Evolutionary conservation across 768 basidiomycete genomes (phyloP).

Genomic region (Boletus pseudopeckii): DNA sequence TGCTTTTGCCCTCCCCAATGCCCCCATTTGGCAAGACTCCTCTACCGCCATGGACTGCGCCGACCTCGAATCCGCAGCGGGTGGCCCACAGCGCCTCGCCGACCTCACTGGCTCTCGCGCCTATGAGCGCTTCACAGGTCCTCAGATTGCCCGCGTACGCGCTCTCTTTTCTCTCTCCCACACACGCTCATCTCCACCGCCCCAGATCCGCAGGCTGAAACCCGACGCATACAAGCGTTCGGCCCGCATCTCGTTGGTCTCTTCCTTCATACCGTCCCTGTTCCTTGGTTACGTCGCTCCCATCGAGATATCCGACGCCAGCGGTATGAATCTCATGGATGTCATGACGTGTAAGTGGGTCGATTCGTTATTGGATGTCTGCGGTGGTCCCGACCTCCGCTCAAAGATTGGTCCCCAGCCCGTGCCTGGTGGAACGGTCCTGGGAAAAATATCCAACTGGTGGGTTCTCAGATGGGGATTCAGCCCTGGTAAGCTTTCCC

Average conservation of each 20-base stretch:
- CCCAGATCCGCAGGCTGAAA: background rate
- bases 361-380: background rate
- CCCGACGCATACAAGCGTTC: background rate
- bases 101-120: conserved; percentile 4
- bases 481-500: background rate
- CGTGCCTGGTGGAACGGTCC: conserved; percentile 1
- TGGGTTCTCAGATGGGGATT: conserved; percentile 6
- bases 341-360: background rate
- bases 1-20: background rate
- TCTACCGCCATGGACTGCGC: background rate
- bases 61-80: background rate
- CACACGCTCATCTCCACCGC: background rate
- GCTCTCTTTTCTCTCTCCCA: background rate
- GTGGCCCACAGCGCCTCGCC: background rate
- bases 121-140: conserved; percentile 8
- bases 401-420: conserved; percentile 5
- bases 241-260: conserved; percentile 4
- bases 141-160: conserved; percentile 5
- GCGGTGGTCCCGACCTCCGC: conserved; percentile 2
- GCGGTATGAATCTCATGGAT: conserved; percentile 11
- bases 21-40: conserved; percentile 8
- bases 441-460: conserved; percentile 1
- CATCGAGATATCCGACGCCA: conserved; percentile 6
- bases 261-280: conserved; percentile 3
- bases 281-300: conserved; percentile 8